Conservation (phyloP, 768 basidiomycete genomes). For the Tubosaeta sp. region DNA sequence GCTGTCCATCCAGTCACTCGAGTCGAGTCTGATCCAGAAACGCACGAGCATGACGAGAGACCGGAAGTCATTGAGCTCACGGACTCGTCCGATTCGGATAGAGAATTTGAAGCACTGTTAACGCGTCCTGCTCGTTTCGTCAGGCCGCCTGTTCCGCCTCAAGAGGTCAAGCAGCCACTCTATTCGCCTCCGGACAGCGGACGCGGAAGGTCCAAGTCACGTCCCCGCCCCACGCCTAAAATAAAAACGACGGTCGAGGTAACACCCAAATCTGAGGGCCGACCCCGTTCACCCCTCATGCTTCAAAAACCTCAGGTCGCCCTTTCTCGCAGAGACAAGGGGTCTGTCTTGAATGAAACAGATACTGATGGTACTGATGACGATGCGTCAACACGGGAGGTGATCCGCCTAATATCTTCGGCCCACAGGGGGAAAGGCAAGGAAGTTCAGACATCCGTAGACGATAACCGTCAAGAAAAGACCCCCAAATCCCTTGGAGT, state of each 20-base stretch:
- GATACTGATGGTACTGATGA: not conserved
- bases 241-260: not conserved
- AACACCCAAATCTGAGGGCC: conserved; percentile 2
- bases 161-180: conserved; percentile 6
- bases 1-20: conserved; percentile 30
- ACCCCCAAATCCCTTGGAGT: conserved; percentile 11
- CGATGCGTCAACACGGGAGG: conserved; percentile 1
- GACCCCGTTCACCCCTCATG: conserved; percentile 1
- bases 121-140: conserved; percentile 19
- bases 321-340: conserved; percentile 5
- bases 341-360: not conserved
- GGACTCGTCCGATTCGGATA: conserved; percentile 27
- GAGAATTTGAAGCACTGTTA: conserved; percentile 27
- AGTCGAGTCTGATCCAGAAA: conserved; percentile 12
- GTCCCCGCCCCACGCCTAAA: conserved; percentile 4
- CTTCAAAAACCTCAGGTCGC: conserved; percentile 11
- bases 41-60: conserved; percentile 7
- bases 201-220: conserved; percentile 12
- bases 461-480: conserved; percentile 4
- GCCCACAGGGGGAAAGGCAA: conserved; percentile 19
- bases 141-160: conserved; percentile 1
- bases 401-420: not conserved
- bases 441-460: conserved; percentile 1
- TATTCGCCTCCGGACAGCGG: conserved; percentile 14
- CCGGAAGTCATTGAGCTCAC: conserved; percentile 23